Evolutionary conservation across 495 filamentous ascomycete species (phyloP), one percentile per base, ranked within the genome.

Genomic region (Neurospora sp.): DNA sequence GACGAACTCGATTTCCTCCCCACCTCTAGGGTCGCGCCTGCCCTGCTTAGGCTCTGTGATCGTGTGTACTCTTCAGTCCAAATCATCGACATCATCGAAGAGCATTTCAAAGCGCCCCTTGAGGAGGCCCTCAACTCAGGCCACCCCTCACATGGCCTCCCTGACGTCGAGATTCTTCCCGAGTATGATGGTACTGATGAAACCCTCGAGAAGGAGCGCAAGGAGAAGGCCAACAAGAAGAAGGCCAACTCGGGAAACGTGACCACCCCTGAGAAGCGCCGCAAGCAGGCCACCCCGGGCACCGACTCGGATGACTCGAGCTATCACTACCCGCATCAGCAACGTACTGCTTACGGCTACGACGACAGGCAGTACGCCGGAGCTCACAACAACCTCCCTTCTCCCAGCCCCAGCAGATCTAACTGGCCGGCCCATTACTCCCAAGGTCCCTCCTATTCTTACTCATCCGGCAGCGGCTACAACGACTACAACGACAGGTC

Each of bases 101-200:
- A 66, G 54, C 54, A 66, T 37, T 66, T 66, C 54, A 73, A 71
- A 14, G 74, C 77, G 0, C 78, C 87, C 8, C 74, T 79, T 66
- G 23, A 54, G 0, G 82, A 84, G 37, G 69, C 44, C 4, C 76
- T 84, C 9, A 27, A 20, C 9, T 31, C 54, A 3, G 54, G 54
- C 54, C 54, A 18, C 27, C 54, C 54, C 23, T 66, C 54, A 16
- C 54, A 66, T 66, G 72, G 77, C 12, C 89, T 92, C 48, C 91
- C 91, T 0, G 90, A 92, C 75, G 85, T 93, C 41, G 91, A 92
- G 78, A 86, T 93, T 39, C 79, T 93, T 23, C 90, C 91, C 6
- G 54, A 66, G 54, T 66, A 66, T 37, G 27, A 66, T 66, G 54
- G 54, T 2, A 66, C 54, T 18, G 54, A 66, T 18, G 54, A 66